phyloP scores from a whole-genome alignment of 495 filamentous ascomycete genomes.

The Xylaria palmicola region DNA sequence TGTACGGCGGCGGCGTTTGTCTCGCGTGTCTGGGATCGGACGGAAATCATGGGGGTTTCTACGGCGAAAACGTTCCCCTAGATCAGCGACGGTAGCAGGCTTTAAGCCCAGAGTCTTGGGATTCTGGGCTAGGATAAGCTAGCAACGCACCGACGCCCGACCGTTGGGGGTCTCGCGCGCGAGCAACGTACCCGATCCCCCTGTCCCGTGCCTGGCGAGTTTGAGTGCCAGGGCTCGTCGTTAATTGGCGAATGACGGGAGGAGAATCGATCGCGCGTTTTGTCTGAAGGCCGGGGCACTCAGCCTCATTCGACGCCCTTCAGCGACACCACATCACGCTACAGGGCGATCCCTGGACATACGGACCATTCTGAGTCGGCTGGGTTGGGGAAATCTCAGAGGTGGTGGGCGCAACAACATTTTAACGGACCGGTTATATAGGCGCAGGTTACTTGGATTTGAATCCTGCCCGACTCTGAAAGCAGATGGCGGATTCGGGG shows the following conservation, averaged over 20 bases:
- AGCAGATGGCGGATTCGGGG: background rate
- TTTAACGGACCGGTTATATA: background rate
- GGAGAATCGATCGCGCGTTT: background rate
- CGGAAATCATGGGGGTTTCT: slow-evolving; percentile 44
- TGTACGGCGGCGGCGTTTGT: slow-evolving; percentile 50
- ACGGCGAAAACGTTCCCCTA: slow-evolving; percentile 48
- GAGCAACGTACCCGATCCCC: background rate
- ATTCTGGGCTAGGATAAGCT: background rate
- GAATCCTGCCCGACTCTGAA: slow-evolving; percentile 7
- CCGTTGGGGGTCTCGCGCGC: background rate
- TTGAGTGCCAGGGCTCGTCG: slow-evolving; percentile 1
- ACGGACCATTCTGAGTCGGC: background rate
- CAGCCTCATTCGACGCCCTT: slow-evolving; percentile 5
- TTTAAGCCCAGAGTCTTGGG: background rate
- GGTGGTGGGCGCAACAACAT: background rate
- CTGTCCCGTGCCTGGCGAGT: background rate
- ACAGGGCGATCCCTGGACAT: background rate
- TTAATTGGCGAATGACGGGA: slow-evolving; percentile 3
- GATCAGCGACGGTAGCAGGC: slow-evolving; percentile 42
- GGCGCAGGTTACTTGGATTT: slow-evolving; percentile 12
- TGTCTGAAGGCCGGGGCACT: background rate
- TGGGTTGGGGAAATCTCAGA: background rate
- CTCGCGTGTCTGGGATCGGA: slow-evolving; percentile 44
- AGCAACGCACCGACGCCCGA: background rate
- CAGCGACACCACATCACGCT: background rate